Evolutionary conservation across 163 green algal species (phyloP), one percentile per base, ranked within the genome.

Genomic region (Scenedesmus sp.): DNA sequence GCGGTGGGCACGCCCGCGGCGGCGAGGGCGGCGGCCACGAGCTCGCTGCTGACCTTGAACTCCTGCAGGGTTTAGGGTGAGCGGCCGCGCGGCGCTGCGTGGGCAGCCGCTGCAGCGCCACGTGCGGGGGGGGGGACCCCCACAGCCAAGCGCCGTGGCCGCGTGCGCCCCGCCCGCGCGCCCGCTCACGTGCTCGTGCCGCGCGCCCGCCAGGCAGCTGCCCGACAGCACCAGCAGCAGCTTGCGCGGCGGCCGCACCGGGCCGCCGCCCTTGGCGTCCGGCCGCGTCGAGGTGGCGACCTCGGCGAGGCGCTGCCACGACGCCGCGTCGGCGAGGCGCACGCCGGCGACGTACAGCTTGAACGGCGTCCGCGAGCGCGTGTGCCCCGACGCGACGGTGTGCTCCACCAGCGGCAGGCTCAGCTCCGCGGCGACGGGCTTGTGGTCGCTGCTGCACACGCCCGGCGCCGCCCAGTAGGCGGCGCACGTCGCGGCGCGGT

Each of bases 401-500:
- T 77, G 4, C 18, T 51, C 65, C 13, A 57, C 60, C 9, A 83
- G 77, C 34, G 87, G 87, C 31, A 91, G 74, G 20, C 54, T 28
- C 31, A 90, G 82, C 48, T 83, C 58, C 5, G 85, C 88, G 2
- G 22, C 85, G 0, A 94, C 88, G 36, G 90, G 90, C 77, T 94
- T 94, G 84, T 94, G 90, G 81, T 94, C 90, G 1, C 85, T 91
- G 7, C 83, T 88, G 64, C 56, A 51, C 48, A 92, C 86, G 11
- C 89, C 83, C 24, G 82, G 63, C 0, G 70, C 78, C 33, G 69
- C 74, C 36, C 83, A 91, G 85, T 94, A 94, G 24, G 77, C 77
- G 2, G 77, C 24, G 18, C 53, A 45, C 44, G 67, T 56, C n/a
- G 50, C 78, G 48, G 34, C 47, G 34, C 77, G 78, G 26, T 72